Base-by-base conservation (phyloP, 345 rosid species). In the Aquilaria sinensis region DNA sequence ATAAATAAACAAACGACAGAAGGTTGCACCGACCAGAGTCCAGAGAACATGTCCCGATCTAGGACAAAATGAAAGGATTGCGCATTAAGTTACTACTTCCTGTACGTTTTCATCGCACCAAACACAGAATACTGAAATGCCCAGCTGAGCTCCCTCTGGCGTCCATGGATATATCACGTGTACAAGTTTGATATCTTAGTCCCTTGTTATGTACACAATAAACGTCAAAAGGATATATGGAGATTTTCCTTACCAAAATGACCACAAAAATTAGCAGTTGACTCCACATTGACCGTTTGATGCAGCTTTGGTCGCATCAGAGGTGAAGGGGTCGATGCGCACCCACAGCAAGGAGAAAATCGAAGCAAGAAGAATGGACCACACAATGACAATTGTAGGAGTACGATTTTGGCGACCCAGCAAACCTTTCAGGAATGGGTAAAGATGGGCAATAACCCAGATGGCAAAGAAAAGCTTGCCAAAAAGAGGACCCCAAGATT, bases 301-400 rank as follows among this genome's bases (percentile, higher is more conserved):
- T 53, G 86, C 64, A 51, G 90, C 69, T 55, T 57, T 75, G 3
- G 85, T 70, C 46, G 89, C 10, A 56, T 68, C 76, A 0, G 85
- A 66, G 57, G 85, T 85, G 75, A 94, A 94, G 8, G 97, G 99
- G 68, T 90, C 92, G 60, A 94, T 84, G 49, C 99, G 83, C 66
- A 94, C 99, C 99, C 99, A 94, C 51, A 94, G 88, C 89, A 94
- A 80, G 41, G 97, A 90, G 88, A 94, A 94, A 50, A 94, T 88
- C n/a, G 97, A 90, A 68, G 99, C 97, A 1, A 94, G 92, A 61
- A 94, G 96, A 14, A 94, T 85, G 56, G 99, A 88, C 99, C 99
- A 94, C 49, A 93, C 98, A 30, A 93, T 90, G 75, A 93, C 98
- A 30, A 93, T 93, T 13, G 98, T 93, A 3, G 98, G 99, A 6